Base-by-base conservation (phyloP, 169 alveolate genomes). In the Plasmodium falciparum region DNA sequence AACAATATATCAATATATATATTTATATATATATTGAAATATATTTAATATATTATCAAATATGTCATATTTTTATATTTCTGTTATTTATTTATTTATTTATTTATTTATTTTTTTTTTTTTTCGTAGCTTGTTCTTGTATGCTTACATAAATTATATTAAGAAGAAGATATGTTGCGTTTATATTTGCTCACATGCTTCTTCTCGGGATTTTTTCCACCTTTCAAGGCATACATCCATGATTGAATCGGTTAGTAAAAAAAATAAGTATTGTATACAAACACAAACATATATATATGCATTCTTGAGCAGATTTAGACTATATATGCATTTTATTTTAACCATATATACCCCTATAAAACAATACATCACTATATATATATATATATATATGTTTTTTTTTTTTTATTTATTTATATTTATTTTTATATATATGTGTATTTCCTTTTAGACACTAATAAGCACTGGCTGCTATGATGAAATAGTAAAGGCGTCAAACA, bases 111-210 rank as follows among this genome's bases (percentile, higher is more conserved):
- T 49, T 65, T n/a, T 12, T 6, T 11, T 11, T 67, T 26, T 59
- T 63, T 2, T 43, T 24, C 13, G 26, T 45, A 92, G 95, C 89
- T 90, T 88, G 49, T 93, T 93, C 58, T 58, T 93, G 67, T 90
- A 93, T 66, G 95, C 93, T 58, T 93, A 93, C 75, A 88, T 93
- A 43, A 90, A 90, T 88, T 93, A 74, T 62, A 69, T 92, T 59
- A 78, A 85, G 47, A 76, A 90, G 11, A 90, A 88, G 29, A 70
- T 71, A 13, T 69, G 88, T 47, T 93, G 94, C 24, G 88, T 93
- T 13, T 89, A 90, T 59, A 54, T 76, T 26, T 80, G 93, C 20
- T 90, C 95, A 7, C 62, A 88, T 29, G 88, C 93, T 9, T 90
- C 93, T 56, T 88, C 91, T 80, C 76, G 88, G 65, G 93, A 74